phyloP scores from a whole-genome alignment of 2,329 filamentous ascomycete genomes.

The Pseudogymnoascus sp. region DNA sequence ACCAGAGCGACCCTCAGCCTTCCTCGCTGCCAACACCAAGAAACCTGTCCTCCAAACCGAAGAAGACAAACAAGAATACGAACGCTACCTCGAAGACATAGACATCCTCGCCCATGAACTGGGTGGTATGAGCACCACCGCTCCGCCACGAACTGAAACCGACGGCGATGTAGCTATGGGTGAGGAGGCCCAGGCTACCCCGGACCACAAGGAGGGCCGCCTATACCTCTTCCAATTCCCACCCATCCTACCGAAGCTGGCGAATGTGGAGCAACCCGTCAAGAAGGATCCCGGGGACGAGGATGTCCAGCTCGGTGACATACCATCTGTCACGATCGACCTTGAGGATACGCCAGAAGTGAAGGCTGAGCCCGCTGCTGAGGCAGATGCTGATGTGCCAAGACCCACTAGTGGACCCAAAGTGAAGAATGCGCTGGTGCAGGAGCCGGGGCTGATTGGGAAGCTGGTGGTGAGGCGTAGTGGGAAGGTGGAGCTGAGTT shows the following conservation, averaged over 20 bases:
- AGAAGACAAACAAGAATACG: conserved; percentile 43
- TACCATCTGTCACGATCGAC: neutral
- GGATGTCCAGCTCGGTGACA: conserved; percentile 17
- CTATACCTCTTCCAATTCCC: conserved; percentile 59
- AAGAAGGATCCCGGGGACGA: conserved; percentile 12
- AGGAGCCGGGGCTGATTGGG: conserved; percentile 49
- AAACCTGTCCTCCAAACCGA: conserved; percentile 41
- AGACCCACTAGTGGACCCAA: conserved; percentile 8
- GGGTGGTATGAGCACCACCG: conserved; percentile 29
- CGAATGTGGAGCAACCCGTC: conserved; percentile 19
- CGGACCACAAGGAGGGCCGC: conserved; percentile 39
- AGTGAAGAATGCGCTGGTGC: conserved; percentile 22
- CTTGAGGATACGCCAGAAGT: conserved; percentile 13
- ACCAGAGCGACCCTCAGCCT: neutral
- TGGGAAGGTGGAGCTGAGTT: conserved; percentile 53
- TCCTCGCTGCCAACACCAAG: conserved; percentile 14
- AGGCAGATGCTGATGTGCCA: conserved; percentile 13
- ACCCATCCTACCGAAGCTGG: conserved; percentile 48
- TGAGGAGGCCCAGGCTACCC: conserved; percentile 6
- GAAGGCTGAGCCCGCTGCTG: conserved; percentile 30
- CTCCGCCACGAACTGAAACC: conserved; percentile 12
- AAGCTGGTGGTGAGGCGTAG: conserved; percentile 52
- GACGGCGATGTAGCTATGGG: conserved; percentile 34
- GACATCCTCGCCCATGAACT: conserved; percentile 39
- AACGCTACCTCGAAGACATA: conserved; percentile 38